Evolutionary conservation across 768 basidiomycete species (phyloP).

Genomic region (Krasilnikovozyma curviuscula): DNA sequence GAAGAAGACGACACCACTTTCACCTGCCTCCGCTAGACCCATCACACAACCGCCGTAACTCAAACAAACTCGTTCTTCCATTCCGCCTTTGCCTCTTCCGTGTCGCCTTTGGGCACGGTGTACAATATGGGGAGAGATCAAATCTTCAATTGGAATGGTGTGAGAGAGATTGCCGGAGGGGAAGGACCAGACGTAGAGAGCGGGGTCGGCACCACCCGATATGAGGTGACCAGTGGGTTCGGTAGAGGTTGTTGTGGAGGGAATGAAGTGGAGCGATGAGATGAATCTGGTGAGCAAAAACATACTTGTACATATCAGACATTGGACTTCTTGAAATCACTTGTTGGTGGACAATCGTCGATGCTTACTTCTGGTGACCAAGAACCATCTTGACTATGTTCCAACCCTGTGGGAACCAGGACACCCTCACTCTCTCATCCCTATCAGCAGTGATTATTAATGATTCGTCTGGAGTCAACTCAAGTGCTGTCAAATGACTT

Average conservation of each 20-base stretch:
- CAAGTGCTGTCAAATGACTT: conserved; percentile 57
- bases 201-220: conserved; percentile 72
- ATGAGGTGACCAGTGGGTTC: conserved; percentile 35
- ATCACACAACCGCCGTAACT: background rate
- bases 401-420: conserved; percentile 70
- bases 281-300: conserved; percentile 41
- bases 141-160: conserved; percentile 35
- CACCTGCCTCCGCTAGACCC: conserved; percentile 5
- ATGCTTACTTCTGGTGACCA: conserved; percentile 55
- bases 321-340: background rate
- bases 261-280: conserved; percentile 56
- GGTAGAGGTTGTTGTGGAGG: too few species aligned
- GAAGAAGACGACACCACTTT: conserved; percentile 31
- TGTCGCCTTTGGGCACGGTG: conserved; percentile 24
- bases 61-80: conserved; percentile 9
- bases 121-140: conserved; percentile 28
- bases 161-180: conserved; percentile 38
- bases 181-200: conserved; percentile 64
- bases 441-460: conserved; percentile 77
- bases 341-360: background rate
- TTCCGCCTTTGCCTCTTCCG: conserved; percentile 14
- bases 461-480: conserved; percentile 43
- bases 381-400: conserved; percentile 71
- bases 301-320: background rate
- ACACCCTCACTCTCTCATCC: conserved; percentile 87